These are phyloP conservation scores for Perkinsus chesapeaki DNA, from an alignment of 169 alveolate species.

Conservation along the genomic window DNA sequence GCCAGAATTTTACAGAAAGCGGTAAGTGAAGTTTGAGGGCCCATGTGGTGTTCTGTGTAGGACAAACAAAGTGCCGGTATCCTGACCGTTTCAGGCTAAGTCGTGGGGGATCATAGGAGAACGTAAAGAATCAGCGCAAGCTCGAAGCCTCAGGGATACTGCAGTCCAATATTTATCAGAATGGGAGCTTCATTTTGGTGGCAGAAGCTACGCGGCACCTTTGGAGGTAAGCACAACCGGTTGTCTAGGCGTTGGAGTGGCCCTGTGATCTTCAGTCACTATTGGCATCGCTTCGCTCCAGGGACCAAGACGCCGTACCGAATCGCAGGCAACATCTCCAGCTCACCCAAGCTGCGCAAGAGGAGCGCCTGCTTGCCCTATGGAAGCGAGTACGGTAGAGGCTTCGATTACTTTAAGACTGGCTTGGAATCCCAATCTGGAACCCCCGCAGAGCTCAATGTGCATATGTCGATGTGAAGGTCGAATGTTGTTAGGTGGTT, in stretches of 20 bases:
- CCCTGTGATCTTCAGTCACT: neutral
- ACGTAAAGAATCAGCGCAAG: neutral
- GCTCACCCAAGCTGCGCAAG: neutral
- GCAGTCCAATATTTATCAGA: neutral
- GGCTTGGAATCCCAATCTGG: no score
- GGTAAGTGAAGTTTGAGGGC: neutral
- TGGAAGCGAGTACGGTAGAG: neutral
- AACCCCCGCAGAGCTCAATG: no score
- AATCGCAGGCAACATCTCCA: neutral
- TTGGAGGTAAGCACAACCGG: neutral
- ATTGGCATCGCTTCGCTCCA: neutral
- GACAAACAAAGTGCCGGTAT: neutral
- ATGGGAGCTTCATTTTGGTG: neutral
- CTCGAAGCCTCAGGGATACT: neutral
- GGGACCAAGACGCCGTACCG: neutral
- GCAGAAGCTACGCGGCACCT: neutral
- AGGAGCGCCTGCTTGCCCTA: neutral
- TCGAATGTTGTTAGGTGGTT: neutral
- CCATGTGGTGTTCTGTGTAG: neutral
- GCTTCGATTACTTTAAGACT: no score
- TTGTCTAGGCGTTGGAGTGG: neutral
- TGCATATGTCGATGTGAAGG: no score
- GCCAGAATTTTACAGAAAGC: neutral
- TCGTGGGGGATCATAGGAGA: neutral
- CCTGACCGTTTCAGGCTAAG: neutral